phyloP scores from a whole-genome alignment of 306 rosid genomes.

The Mimosa bimucronata region DNA sequence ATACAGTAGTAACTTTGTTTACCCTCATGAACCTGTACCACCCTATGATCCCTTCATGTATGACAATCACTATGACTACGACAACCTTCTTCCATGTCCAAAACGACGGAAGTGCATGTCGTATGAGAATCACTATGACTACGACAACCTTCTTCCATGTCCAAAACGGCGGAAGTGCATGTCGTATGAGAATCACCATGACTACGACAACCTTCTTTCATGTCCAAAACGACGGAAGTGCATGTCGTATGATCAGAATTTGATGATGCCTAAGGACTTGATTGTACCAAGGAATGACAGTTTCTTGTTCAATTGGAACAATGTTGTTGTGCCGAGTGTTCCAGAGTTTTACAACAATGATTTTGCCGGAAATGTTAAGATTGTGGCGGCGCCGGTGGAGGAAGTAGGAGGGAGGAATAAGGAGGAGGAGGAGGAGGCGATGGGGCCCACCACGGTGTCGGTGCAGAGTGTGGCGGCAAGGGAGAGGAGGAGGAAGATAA shows the following conservation, averaged over 20 bases:
- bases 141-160: constrained; percentile 7
- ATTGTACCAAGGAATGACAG: background rate
- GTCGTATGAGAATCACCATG: background rate
- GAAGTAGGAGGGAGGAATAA: background rate
- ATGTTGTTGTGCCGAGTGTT: background rate
- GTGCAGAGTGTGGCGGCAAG: constrained; percentile 78
- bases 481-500: constrained; percentile 82
- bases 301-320: background rate
- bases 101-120: constrained; percentile 45
- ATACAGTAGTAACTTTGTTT: background rate
- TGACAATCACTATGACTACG: background rate
- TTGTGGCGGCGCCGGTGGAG: background rate
- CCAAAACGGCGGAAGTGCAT: constrained; percentile 45
- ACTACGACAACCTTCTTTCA: background rate
- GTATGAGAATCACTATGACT: background rate
- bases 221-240: constrained; percentile 47
- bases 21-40: background rate
- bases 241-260: background rate
- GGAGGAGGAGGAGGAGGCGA: background rate
- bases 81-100: constrained; percentile 18
- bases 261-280: background rate
- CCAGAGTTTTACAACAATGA: background rate
- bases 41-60: background rate
- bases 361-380: background rate
- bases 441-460: constrained; percentile 25